Percentiles rank a stretch among this genome's conserved stretches.
phyloP scores from a whole-genome alignment of 768 basidiomycete species.

The Tylopilus cervinicoccineus region DNA sequence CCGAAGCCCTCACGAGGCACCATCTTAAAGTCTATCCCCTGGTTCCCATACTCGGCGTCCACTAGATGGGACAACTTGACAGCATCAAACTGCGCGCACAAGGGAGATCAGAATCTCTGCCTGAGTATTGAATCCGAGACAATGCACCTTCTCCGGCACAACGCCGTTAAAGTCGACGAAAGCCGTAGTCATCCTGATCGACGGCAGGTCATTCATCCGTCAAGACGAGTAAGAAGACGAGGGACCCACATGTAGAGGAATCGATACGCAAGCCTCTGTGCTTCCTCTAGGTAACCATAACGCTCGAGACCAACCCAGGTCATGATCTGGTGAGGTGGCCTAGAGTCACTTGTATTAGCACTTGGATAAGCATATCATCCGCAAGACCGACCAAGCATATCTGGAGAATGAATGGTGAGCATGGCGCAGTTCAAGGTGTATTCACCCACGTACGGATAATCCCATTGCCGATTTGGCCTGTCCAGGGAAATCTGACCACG shows the following conservation, averaged over 20 bases:
- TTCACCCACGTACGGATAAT: conserved; percentile 72
- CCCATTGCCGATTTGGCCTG: conserved; percentile 98
- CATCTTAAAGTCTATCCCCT: conserved; percentile 96
- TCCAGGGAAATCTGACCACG: conserved; percentile 94
- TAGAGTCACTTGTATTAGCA: conserved; percentile 24
- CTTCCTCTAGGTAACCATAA: conserved; percentile 92
- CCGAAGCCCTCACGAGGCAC: conserved; percentile 97
- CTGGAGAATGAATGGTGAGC: conserved; percentile 31
- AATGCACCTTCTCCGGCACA: conserved; percentile 85
- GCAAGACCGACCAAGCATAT: conserved; percentile 57
- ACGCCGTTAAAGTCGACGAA: conserved; percentile 98
- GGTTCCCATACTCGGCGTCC: conserved; percentile 95
- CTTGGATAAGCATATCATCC: not conserved
- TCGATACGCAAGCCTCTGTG: conserved; percentile 88
- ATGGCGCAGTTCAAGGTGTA: not conserved
- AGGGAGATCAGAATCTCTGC: not conserved
- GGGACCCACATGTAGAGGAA: conserved; percentile 99
- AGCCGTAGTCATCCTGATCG: conserved; percentile 80
- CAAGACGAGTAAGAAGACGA: conserved; percentile 2
- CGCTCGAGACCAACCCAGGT: conserved; percentile 95
- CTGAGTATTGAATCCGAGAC: not conserved
- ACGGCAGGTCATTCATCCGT: conserved; percentile 2
- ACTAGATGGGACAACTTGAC: conserved; percentile 94
- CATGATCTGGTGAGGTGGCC: conserved; percentile 99
- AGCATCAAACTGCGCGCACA: conserved; percentile 72